A percentile compares a stretch with the other conserved stretches of the same genome.
phyloP scores from a whole-genome alignment of 352 stramenopile species.

The Thraustochytrium sp. region DNA sequence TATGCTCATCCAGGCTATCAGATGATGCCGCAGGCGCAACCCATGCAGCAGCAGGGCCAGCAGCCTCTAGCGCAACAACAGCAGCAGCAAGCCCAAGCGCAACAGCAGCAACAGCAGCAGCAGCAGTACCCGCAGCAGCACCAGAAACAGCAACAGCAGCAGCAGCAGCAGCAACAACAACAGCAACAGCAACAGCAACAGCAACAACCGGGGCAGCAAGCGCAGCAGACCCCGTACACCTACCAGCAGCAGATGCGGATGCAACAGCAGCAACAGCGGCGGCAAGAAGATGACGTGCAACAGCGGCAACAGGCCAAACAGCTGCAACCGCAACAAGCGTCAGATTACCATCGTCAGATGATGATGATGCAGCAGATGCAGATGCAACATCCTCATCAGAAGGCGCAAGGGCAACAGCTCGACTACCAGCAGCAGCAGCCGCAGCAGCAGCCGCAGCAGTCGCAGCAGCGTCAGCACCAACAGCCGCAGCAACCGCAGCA shows the following conservation, averaged over 20 bases:
- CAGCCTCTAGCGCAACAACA: no score
- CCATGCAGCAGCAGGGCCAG: not conserved
- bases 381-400: not conserved
- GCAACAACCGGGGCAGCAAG: not conserved
- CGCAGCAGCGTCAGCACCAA: not conserved
- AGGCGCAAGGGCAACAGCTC: not conserved
- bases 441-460: not conserved
- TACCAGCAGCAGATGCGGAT: not conserved
- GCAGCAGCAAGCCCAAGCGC: not conserved
- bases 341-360: not conserved
- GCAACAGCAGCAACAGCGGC: not conserved
- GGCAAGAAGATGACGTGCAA: not conserved
- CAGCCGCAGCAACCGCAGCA: not conserved
- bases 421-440: not conserved
- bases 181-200: not conserved
- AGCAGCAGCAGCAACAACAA: not conserved
- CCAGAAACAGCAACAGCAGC: not conserved
- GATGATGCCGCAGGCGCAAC: not conserved
- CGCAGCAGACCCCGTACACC: not conserved
- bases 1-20: not conserved
- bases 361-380: slow-evolving; percentile 21
- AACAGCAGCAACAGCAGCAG: not conserved
- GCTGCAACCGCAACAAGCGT: not conserved
- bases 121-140: not conserved
- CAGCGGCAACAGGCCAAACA: not conserved